Evolutionary conservation across 257 asterid species (phyloP), one percentile per base, ranked within the genome.

Genomic region (Nyctanthes arbortristis): DNA sequence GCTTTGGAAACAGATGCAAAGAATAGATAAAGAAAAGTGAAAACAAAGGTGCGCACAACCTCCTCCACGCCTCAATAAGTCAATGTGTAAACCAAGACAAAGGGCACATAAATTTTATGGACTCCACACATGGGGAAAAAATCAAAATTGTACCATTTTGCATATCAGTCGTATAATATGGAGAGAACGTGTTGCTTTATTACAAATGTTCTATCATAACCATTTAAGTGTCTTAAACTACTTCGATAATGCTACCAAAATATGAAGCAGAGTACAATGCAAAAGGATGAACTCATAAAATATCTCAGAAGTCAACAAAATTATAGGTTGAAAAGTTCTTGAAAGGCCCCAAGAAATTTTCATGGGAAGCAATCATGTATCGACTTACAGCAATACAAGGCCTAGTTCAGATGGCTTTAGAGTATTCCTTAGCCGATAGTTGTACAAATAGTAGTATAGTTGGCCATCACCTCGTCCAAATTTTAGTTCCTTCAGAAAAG

Each of bases 401-500:
- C 98, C 98, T 0, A 92, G 96, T 77, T 88, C 93, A 0, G 96
- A 84, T 29, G 98, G 78, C 63, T 78, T 81, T 70, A 89, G 28
- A 25, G 85, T 87, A 63, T 84, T 84, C 60, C 72, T 83, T 29
- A 86, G 73, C 69, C 98, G 84, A 75, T 92, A 92, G 73, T 92
- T 92, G 83, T 92, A 92, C 47, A 92, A 90, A 76, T 92, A 92
- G 75, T 89, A 92, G 79, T 87, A 88, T 36, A 92, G 93, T 63
- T 92, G 84, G 67, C 96, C 96, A 68, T 88, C 96, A 10, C 98
- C 98, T 0, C 85, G 94, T 16, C 96, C 96, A 77, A 92, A 89
- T 69, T 92, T 92, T 60, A 92, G 92, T 82, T 89, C 96, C 88
- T 92, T 89, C 84, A 92, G 72, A 84, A 89, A 87, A 54, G 77